Conservation (phyloP, 345 rosid genomes). For the Gossypium mustelinum region DNA sequence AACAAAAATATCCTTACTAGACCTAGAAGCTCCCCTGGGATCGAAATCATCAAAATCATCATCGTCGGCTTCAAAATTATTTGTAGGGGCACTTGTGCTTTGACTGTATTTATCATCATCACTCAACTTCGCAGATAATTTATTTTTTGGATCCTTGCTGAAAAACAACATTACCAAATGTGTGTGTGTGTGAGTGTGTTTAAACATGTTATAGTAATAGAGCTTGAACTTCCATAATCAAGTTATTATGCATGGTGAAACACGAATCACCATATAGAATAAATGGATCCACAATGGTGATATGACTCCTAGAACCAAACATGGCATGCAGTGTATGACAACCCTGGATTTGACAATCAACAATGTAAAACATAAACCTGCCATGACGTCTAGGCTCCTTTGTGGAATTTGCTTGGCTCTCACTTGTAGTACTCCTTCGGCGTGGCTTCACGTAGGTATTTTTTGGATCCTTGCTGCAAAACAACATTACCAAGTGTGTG, state of each 20-base stretch:
- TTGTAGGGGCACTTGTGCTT: slow-evolving; percentile 39
- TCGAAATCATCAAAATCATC: slow-evolving; percentile 90
- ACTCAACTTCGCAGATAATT: slow-evolving; percentile 32
- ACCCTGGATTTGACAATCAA: background rate
- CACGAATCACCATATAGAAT: background rate
- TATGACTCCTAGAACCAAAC: background rate
- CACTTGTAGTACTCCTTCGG: slow-evolving; percentile 31
- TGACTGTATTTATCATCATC: slow-evolving; percentile 41
- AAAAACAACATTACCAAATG: slow-evolving; percentile 12
- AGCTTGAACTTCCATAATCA: background rate
- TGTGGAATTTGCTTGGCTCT: slow-evolving; percentile 32
- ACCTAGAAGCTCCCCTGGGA: slow-evolving; percentile 78
- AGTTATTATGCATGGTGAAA: background rate
- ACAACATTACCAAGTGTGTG: background rate
- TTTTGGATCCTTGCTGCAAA: slow-evolving; percentile 59
- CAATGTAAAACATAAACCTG: slow-evolving; percentile 42
- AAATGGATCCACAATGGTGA: background rate
- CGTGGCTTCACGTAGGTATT: slow-evolving; percentile 47
- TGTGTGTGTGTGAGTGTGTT: background rate
- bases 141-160: slow-evolving; percentile 60
- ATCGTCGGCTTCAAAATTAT: slow-evolving; percentile 22
- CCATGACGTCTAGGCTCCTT: slow-evolving; percentile 41
- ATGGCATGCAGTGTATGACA: background rate
- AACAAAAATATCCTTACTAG: slow-evolving; percentile 48
- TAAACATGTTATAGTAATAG: background rate